A percentile compares a stretch with the other conserved stretches of the same genome.
Conservation (phyloP, 805 yeast species). For the fission yeast (Schizosaccharomyces pombe) region DNA sequence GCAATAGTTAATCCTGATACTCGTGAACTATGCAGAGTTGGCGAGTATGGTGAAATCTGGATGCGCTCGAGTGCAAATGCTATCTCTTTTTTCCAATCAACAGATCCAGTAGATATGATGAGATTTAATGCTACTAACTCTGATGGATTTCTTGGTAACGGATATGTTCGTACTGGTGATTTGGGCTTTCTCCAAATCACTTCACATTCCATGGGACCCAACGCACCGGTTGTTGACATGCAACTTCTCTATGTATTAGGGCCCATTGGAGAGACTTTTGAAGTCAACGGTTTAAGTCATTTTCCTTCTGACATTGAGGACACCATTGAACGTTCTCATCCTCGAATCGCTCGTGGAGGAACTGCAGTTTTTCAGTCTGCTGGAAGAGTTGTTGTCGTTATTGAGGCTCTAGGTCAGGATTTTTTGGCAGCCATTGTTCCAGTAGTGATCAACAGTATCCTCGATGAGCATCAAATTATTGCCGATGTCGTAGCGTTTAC, state of each 20-base stretch:
- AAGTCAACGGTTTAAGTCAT: slow-evolving; percentile 72
- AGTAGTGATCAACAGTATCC: slow-evolving; percentile 49
- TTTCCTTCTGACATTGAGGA: slow-evolving; percentile 67
- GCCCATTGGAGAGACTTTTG: slow-evolving; percentile 64
- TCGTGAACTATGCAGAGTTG: slow-evolving; percentile 46
- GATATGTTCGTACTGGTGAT: slow-evolving; percentile 78
- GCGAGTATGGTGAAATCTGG: slow-evolving; percentile 96
- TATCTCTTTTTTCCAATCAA: slow-evolving; percentile 27
- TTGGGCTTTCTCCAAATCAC: slow-evolving; percentile 75
- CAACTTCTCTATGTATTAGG: slow-evolving; percentile 76
- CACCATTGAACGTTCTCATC: slow-evolving; percentile 32
- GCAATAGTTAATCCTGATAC: slow-evolving; percentile 94
- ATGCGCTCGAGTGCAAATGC: slow-evolving; percentile 73
- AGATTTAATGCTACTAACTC: slow-evolving; percentile 42
- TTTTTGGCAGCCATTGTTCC: slow-evolving; percentile 58
- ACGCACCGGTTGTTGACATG: slow-evolving; percentile 24
- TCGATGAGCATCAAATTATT: slow-evolving; percentile 60
- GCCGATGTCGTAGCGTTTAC: slow-evolving; percentile 70
- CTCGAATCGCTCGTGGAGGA: slow-evolving; percentile 16
- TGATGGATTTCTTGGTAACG: slow-evolving; percentile 26
- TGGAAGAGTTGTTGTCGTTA: slow-evolving; percentile 50
- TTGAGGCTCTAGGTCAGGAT: slow-evolving; percentile 24
- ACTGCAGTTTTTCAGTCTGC: slow-evolving; percentile 61
- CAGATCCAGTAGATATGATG: slow-evolving; percentile 27
- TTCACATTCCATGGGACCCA: slow-evolving; percentile 18